Evolutionary conservation across 1,139 yeast species (phyloP).

Genomic region (Spencermartinsiella ligniputridi): DNA sequence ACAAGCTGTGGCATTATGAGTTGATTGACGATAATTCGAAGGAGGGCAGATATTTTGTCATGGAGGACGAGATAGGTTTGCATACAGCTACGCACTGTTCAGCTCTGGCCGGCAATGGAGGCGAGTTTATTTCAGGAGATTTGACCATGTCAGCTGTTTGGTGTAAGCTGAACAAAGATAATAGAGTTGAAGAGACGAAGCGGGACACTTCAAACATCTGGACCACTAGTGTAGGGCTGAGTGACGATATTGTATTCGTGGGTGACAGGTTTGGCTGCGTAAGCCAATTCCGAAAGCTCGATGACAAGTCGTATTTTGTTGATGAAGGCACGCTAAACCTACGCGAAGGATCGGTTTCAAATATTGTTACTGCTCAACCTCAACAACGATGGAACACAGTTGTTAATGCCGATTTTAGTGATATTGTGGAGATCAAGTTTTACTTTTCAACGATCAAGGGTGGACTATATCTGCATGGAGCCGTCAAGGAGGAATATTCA

Average conservation of each 20-base stretch:
- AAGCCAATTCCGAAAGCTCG: not conserved
- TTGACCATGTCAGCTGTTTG: not conserved
- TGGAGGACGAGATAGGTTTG: not conserved
- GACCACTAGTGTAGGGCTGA: not conserved
- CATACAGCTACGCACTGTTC: not conserved
- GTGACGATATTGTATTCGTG: not conserved
- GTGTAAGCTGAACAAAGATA: not conserved
- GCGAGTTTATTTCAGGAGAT: not conserved
- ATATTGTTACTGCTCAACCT: constrained; percentile 1
- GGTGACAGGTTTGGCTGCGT: not conserved
- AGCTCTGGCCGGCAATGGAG: not conserved
- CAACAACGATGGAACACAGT: constrained; percentile 10
- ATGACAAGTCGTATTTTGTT: not conserved
- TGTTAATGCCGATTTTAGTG: constrained; percentile 2
- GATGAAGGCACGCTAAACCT: constrained; percentile 2
- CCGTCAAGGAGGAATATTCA: constrained; percentile 3
- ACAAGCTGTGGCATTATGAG: constrained; percentile 4
- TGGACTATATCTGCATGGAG: constrained; percentile 7
- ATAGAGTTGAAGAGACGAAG: not conserved
- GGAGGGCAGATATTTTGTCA: not conserved
- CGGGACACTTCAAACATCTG: not conserved
- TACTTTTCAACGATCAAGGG: constrained; percentile 10
- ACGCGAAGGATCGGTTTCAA: constrained; percentile 7
- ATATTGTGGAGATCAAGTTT: constrained; percentile 4
- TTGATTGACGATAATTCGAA: constrained; percentile 4